Conservation (phyloP, 73 alveolate genomes). For the Paramecium primaurelia region DNA sequence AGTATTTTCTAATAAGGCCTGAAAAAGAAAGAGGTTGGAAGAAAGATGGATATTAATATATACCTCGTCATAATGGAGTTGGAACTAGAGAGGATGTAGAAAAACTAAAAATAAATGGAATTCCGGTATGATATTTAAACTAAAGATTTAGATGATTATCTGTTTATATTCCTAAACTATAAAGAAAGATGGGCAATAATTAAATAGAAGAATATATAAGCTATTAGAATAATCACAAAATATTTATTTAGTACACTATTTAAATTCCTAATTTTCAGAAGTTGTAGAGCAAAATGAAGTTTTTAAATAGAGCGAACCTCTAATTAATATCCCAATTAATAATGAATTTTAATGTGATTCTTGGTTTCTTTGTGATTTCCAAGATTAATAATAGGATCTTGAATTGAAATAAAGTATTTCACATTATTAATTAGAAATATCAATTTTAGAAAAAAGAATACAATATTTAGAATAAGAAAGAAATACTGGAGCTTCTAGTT, state of each 20-base stretch:
- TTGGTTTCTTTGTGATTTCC: not conserved
- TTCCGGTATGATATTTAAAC: not conserved
- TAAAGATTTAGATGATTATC: not conserved
- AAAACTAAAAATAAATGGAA: constrained; percentile 22
- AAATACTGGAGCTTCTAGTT: constrained; percentile 9
- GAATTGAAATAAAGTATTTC: not conserved
- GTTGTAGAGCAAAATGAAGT: not conserved
- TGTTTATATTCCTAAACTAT: constrained; percentile 4
- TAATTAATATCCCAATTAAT: not conserved
- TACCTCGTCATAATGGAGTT: constrained; percentile 14
- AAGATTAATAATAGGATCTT: not conserved
- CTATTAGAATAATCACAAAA: not conserved
- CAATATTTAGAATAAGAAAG: constrained; percentile 25
- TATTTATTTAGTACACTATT: constrained; percentile 32
- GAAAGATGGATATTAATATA: constrained; percentile 12
- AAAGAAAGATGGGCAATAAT: not conserved
- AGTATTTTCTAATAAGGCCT: constrained; percentile 4
- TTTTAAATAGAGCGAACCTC: not conserved
- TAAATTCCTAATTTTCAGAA: not conserved
- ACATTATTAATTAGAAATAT: not conserved
- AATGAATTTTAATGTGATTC: not conserved
- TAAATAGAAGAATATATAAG: constrained; percentile 22
- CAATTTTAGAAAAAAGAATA: not conserved
- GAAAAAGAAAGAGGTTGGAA: constrained; percentile 30
- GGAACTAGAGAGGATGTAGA: constrained; percentile 42